Evolutionary conservation across 176 grass and related monocot genomes (phyloP).

Genomic region (Elymus sibiricus): DNA sequence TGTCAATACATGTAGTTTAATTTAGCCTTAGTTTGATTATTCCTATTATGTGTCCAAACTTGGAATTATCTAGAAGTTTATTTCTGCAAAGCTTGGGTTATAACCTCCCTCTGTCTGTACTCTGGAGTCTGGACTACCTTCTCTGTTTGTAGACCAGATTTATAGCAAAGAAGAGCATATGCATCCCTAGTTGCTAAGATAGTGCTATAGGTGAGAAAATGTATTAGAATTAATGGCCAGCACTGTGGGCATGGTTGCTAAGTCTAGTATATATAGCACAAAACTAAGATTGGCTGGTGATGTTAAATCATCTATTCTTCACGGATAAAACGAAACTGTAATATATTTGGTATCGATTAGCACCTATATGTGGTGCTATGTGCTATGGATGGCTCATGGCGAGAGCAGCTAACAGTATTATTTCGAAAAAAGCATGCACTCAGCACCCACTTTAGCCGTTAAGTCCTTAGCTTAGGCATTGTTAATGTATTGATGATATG

Average conservation of each 20-base stretch:
- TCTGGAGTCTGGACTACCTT: neutral
- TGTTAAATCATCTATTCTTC: neutral
- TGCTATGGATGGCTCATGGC: neutral
- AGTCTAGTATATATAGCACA: neutral
- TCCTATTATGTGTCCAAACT: constrained; percentile 2
- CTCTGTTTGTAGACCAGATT: neutral
- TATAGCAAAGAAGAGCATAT: neutral
- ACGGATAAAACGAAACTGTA: neutral
- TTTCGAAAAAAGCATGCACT: neutral
- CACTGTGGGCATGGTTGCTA: neutral
- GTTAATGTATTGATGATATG: neutral
- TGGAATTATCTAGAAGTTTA: neutral
- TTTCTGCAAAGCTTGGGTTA: neutral
- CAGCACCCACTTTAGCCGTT: neutral
- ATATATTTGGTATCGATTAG: neutral
- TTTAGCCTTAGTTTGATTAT: neutral
- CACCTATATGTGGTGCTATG: neutral
- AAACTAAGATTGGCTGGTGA: neutral
- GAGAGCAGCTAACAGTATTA: neutral
- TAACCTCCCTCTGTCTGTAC: neutral
- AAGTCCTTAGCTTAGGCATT: constrained; percentile 1
- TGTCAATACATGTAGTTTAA: neutral
- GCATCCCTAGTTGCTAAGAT: neutral
- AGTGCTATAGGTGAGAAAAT: neutral
- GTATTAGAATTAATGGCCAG: neutral